phyloP scores from a whole-genome alignment of 1,284 basidiomycete genomes.

The Leccinum huronense region DNA sequence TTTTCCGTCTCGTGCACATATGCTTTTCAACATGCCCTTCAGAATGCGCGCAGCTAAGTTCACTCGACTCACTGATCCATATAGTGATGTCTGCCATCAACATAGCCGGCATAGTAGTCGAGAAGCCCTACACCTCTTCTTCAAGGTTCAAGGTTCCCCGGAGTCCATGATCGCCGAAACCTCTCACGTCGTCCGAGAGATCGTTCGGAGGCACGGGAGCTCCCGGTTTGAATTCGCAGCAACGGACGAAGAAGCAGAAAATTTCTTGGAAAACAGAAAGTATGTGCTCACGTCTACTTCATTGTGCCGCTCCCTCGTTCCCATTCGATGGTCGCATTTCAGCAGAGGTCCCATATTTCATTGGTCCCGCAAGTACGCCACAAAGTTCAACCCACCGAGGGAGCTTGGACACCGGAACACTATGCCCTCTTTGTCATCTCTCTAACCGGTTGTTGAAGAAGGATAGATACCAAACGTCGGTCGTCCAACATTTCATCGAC shows the following conservation, averaged over 20 bases:
- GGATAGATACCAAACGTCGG: too few relatives aligned
- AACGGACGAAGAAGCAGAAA: constrained; percentile 73
- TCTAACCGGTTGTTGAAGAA: too few relatives aligned
- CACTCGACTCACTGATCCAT: constrained; percentile 1
- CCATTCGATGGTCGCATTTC: too few relatives aligned
- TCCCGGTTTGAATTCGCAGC: constrained; percentile 73
- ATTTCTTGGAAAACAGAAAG: constrained; percentile 87
- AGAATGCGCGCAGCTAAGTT: too few relatives aligned
- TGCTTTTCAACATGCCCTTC: too few relatives aligned
- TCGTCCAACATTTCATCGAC: too few relatives aligned
- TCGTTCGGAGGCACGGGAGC: constrained; percentile 70
- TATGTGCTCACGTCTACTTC: constrained; percentile 74
- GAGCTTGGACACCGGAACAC: too few relatives aligned
- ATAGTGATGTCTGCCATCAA: constrained; percentile 83
- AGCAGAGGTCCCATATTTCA: too few relatives aligned
- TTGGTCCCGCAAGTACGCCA: too few relatives aligned
- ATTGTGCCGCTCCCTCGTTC: too few relatives aligned
- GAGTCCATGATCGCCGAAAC: constrained; percentile 63
- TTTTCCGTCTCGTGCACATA: background rate
- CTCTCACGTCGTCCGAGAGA: constrained; percentile 55
- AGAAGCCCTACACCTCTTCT: constrained; percentile 72
- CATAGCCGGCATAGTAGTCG: constrained; percentile 52
- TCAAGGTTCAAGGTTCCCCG: constrained; percentile 83
- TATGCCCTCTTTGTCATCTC: too few relatives aligned
- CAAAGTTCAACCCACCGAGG: too few relatives aligned